Base-by-base conservation (phyloP, 306 rosid genomes). In the Trichosanthes truncata region DNA sequence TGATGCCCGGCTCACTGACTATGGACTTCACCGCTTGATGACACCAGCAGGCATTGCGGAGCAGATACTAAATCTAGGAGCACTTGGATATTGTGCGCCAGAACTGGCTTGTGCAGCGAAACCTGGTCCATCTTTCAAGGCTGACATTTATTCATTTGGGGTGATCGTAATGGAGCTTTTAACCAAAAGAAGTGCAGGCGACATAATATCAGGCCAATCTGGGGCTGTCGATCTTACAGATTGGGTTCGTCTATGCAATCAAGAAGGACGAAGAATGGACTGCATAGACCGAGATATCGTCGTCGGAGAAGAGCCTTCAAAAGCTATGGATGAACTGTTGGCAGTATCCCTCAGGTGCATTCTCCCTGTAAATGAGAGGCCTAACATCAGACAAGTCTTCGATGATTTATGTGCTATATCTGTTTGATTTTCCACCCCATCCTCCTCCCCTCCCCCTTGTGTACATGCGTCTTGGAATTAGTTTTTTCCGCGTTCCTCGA, bases 311-410 rank as follows among this genome's bases (percentile, higher is more conserved):
- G 98, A 92, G 79, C 92, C 93, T 78, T 81, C 89, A 13, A 84
- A 86, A 81, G 93, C 89, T 75, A 92, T 95, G 97, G 97, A 91
- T 25, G 91, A 87, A 71, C 81, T 92, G 87, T 93, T 95, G 80
- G 93, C 88, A 38, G 82, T 90, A 78, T 89, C 98, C 45, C 91
- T 92, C 77, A 84, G 89, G 92, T 95, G 98, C 89, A 95, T 95
- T 87, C 97, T 87, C 81, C 93, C 97, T 81, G 98, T 92, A 91
- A 85, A 92, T 91, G 98, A 95, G 86, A 95, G 98, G 95, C 98
- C 98, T 87, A 91, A 92, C 93, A 90, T 95, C 93, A 92, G 98
- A 91, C 98, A 90, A 86, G 93, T 95, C 81, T 87, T 89, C 36
- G 98, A 92, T 74, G 91, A 90, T 84, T 91, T 95, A 74, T 89